Evolutionary conservation across 1,284 basidiomycete genomes (phyloP).

Genomic region (Cerioporus squamosus): DNA sequence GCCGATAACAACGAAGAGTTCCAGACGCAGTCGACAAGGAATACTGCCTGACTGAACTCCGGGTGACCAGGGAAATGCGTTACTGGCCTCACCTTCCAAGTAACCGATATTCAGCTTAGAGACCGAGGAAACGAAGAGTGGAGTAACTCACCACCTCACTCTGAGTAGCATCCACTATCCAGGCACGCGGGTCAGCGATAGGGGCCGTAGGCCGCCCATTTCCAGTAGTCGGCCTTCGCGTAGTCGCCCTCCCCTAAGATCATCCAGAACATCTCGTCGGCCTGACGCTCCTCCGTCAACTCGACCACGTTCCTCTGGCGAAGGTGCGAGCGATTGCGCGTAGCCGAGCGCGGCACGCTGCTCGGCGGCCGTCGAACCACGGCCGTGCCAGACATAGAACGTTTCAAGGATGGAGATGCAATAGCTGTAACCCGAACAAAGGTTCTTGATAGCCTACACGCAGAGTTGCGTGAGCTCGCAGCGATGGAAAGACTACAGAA

Average conservation of each 20-base stretch:
- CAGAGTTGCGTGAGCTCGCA: not conserved
- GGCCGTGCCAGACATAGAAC: constrained; percentile 79
- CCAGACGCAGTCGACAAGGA: constrained; percentile 75
- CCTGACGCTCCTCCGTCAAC: constrained; percentile 59
- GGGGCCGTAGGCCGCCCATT: constrained; percentile 55
- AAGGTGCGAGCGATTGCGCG: constrained; percentile 49
- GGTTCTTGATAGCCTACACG: constrained; percentile 60
- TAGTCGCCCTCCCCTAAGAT: constrained; percentile 73
- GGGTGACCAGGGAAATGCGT: constrained; percentile 30
- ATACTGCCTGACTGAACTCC: constrained; percentile 47
- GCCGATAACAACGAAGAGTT: constrained; percentile 79
- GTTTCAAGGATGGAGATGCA: constrained; percentile 71
- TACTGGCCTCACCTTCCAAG: constrained; percentile 35
- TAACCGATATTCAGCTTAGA: constrained; percentile 3
- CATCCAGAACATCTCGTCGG: constrained; percentile 85
- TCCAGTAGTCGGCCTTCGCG: constrained; percentile 80
- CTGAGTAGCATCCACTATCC: constrained; percentile 53
- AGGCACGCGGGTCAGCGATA: constrained; percentile 48
- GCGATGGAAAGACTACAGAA: not conserved
- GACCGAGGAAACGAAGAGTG: not conserved
- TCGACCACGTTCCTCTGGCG: constrained; percentile 50
- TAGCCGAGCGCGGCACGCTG: constrained; percentile 64
- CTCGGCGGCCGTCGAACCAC: constrained; percentile 63
- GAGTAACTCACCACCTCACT: constrained; percentile 43
- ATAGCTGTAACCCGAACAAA: constrained; percentile 82